These are phyloP conservation scores for Scheffersomyces insectosa DNA, from an alignment of 1,139 yeast genomes.

Conservation along the genomic window DNA sequence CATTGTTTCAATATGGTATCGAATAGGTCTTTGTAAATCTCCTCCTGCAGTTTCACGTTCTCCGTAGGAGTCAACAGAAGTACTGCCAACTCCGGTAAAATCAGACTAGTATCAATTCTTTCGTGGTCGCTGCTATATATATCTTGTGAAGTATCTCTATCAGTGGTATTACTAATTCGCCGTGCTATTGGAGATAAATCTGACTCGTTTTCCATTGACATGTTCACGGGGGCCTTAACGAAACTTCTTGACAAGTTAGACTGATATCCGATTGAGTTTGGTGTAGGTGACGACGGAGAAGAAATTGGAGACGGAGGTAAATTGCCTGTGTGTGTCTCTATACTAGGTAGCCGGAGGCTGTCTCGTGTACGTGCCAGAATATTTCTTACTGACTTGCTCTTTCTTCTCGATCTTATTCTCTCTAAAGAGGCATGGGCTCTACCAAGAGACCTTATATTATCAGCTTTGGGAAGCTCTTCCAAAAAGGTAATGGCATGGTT, in stretches of 20 bases:
- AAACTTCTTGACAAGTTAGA: slow-evolving; percentile 8
- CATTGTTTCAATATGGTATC: slow-evolving; percentile 59
- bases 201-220: background rate
- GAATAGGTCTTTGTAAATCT: slow-evolving; percentile 25
- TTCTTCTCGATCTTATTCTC: slow-evolving; percentile 61
- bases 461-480: slow-evolving; percentile 33
- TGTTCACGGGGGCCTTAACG: background rate
- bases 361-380: slow-evolving; percentile 29
- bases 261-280: slow-evolving; percentile 8
- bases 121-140: background rate
- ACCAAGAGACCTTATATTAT: slow-evolving; percentile 49
- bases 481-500: slow-evolving; percentile 17
- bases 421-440: slow-evolving; percentile 68
- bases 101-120: background rate
- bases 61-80: slow-evolving; percentile 3
- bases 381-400: slow-evolving; percentile 47
- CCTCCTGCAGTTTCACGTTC: slow-evolving; percentile 10
- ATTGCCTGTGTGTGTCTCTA: slow-evolving; percentile 12
- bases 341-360: slow-evolving; percentile 24
- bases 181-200: background rate
- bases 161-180: background rate
- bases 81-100: background rate
- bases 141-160: background rate
- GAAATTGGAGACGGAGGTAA: slow-evolving; percentile 17
- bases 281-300: slow-evolving; percentile 17